Conservation (phyloP, 768 basidiomycete species). For the Psilocybe tampanensis region DNA sequence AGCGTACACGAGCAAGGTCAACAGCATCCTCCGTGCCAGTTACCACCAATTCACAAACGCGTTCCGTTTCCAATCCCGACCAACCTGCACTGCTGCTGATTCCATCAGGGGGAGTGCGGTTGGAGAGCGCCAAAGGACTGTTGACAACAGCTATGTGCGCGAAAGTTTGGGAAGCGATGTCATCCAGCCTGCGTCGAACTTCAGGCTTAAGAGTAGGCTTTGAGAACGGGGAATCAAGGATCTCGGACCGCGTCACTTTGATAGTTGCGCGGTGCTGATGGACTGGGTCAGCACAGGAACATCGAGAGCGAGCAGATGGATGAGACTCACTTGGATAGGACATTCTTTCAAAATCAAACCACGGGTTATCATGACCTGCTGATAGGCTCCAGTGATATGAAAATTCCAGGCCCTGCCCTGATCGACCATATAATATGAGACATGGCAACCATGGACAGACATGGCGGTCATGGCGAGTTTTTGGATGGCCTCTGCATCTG, state of each 20-base stretch:
- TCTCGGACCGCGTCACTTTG: constrained; percentile 90
- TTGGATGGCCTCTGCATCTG: constrained; percentile 73
- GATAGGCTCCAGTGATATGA: constrained; percentile 87
- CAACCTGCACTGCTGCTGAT: constrained; percentile 79
- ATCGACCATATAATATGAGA: constrained; percentile 76
- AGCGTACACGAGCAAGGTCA: constrained; percentile 85
- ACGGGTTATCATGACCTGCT: constrained; percentile 89
- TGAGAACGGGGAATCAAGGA: constrained; percentile 82
- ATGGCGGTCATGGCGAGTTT: constrained; percentile 81
- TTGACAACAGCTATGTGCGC: constrained; percentile 96
- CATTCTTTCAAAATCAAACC: constrained; percentile 89
- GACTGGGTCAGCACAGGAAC: constrained; percentile 7
- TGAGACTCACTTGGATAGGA: constrained; percentile 70
- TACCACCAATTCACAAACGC: constrained; percentile 90
- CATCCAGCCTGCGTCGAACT: constrained; percentile 85
- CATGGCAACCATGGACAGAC: constrained; percentile 80
- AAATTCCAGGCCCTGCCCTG: constrained; percentile 84
- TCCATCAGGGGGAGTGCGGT: constrained; percentile 75
- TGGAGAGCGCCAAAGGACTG: constrained; percentile 73
- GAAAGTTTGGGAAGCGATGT: constrained; percentile 89
- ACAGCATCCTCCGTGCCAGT: constrained; percentile 89
- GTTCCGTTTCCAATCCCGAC: constrained; percentile 91
- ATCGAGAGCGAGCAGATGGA: constrained; percentile 16
- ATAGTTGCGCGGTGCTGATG: constrained; percentile 80
- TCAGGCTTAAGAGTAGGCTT: constrained; percentile 81